Conservation (phyloP, 768 basidiomycete species). For the Lyophyllum semitale region DNA sequence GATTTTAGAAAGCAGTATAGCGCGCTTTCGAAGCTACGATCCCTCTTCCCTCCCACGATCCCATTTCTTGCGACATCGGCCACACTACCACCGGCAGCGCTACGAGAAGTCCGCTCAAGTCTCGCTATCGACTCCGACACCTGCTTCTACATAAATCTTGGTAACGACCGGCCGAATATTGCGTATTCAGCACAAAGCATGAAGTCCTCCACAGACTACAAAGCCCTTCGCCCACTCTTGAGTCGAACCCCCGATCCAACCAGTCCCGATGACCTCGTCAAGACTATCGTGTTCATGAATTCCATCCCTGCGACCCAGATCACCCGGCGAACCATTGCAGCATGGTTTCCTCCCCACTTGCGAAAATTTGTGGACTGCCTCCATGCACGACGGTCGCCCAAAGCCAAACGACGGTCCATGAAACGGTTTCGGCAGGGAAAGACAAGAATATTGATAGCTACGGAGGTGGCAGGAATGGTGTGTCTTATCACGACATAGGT, state of each 20-base stretch:
- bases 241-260: slow-evolving; percentile 22
- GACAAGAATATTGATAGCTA: slow-evolving; percentile 28
- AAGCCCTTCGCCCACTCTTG: slow-evolving; percentile 22
- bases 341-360: slow-evolving; percentile 17
- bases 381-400: slow-evolving; percentile 22
- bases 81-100: slow-evolving; percentile 20
- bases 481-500: slow-evolving; percentile 3
- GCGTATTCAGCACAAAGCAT: slow-evolving; percentile 18
- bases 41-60: slow-evolving; percentile 27
- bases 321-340: not conserved
- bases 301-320: slow-evolving; percentile 19
- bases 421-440: slow-evolving; percentile 22
- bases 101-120: slow-evolving; percentile 22
- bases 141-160: slow-evolving; percentile 36
- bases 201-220: slow-evolving; percentile 27
- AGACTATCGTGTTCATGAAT: slow-evolving; percentile 27
- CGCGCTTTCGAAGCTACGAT: slow-evolving; percentile 23
- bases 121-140: slow-evolving; percentile 26
- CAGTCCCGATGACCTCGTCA: slow-evolving; percentile 17
- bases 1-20: slow-evolving; percentile 33
- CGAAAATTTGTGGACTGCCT: slow-evolving; percentile 21
- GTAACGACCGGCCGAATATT: slow-evolving; percentile 39
- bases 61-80: slow-evolving; percentile 23
- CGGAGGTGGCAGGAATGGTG: slow-evolving; percentile 41
- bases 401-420: slow-evolving; percentile 26